Evolutionary conservation across 2,329 filamentous ascomycete species (phyloP).

Genomic region (Scedosporium minutisporum): DNA sequence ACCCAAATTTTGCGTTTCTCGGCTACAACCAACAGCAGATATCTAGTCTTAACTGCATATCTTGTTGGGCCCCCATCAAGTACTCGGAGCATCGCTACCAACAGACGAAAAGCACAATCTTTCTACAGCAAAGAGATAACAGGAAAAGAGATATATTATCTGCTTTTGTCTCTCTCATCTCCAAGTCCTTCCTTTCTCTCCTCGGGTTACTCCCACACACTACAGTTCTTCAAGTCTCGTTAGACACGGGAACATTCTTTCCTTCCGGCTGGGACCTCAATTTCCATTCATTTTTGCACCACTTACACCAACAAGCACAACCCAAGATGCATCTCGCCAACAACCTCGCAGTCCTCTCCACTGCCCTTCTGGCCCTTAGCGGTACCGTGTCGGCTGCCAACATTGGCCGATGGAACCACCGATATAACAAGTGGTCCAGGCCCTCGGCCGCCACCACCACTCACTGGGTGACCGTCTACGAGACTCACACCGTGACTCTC

Average conservation of each 20-base stretch:
- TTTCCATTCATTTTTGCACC: neutral
- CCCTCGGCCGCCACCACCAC: slow-evolving; percentile 20
- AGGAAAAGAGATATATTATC: neutral
- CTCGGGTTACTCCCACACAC: neutral
- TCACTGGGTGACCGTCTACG: slow-evolving; percentile 29
- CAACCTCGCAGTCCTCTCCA: slow-evolving; percentile 8
- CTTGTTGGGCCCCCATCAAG: too few species aligned
- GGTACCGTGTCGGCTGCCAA: slow-evolving; percentile 33
- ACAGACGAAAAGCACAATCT: too few species aligned
- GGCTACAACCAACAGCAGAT: too few species aligned
- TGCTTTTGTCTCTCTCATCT: neutral
- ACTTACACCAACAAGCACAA: neutral
- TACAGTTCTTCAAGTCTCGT: neutral
- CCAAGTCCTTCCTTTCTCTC: neutral
- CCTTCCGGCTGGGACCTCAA: neutral
- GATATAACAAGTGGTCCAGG: slow-evolving; percentile 16
- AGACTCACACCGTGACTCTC: slow-evolving; percentile 28
- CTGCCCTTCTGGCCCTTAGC: slow-evolving; percentile 29
- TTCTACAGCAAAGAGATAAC: too few species aligned
- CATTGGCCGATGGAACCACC: slow-evolving; percentile 29
- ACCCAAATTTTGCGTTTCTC: neutral
- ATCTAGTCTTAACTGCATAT: too few species aligned
- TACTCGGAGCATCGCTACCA: too few species aligned
- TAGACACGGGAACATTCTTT: neutral
- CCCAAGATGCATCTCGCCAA: neutral